A percentile compares a stretch with the other conserved stretches of the same genome.
These are phyloP conservation scores for Xylaria bambusicola DNA, from an alignment of 495 filamentous ascomycete genomes.

Conservation along the genomic window DNA sequence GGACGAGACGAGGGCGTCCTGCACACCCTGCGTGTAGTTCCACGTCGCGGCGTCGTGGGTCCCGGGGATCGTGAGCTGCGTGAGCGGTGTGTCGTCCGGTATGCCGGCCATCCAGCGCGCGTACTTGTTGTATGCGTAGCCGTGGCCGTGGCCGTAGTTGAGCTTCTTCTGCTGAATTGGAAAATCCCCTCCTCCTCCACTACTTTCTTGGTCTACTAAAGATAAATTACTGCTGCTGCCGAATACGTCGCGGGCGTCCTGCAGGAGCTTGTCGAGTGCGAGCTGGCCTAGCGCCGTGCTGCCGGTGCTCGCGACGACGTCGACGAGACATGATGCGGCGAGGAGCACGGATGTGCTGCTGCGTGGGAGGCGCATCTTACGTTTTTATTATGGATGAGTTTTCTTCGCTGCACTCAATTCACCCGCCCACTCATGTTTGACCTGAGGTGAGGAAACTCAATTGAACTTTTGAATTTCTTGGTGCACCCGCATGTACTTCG, in stretches of 20 bases:
- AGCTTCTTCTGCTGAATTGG: too few relatives aligned
- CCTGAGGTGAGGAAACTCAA: too few relatives aligned
- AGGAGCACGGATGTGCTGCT: neutral
- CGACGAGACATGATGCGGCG: neutral
- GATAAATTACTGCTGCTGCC: too few relatives aligned
- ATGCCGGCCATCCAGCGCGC: slow-evolving; percentile 51
- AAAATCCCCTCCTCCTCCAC: too few relatives aligned
- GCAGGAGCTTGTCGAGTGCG: slow-evolving; percentile 55
- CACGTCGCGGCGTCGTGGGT: slow-evolving; percentile 58
- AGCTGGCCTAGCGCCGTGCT: slow-evolving; percentile 43
- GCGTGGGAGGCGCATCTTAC: slow-evolving; percentile 4
- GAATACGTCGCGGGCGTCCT: slow-evolving; percentile 51
- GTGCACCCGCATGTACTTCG: too few relatives aligned
- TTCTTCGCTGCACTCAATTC: too few relatives aligned
- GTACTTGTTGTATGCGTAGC: neutral
- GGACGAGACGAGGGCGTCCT: slow-evolving; percentile 44
- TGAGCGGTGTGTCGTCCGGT: slow-evolving; percentile 44
- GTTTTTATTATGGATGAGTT: too few relatives aligned
- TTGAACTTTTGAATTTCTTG: too few relatives aligned
- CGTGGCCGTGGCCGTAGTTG: neutral
- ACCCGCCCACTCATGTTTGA: too few relatives aligned
- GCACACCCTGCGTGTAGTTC: slow-evolving; percentile 53
- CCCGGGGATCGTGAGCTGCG: slow-evolving; percentile 56
- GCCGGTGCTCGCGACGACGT: slow-evolving; percentile 13
- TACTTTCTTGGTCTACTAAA: too few relatives aligned